A percentile compares a stretch with the other conserved stretches of the same genome.
Evolutionary conservation across 148 eudicot species (phyloP).

Genomic region (Vaccinium myrtillus): DNA sequence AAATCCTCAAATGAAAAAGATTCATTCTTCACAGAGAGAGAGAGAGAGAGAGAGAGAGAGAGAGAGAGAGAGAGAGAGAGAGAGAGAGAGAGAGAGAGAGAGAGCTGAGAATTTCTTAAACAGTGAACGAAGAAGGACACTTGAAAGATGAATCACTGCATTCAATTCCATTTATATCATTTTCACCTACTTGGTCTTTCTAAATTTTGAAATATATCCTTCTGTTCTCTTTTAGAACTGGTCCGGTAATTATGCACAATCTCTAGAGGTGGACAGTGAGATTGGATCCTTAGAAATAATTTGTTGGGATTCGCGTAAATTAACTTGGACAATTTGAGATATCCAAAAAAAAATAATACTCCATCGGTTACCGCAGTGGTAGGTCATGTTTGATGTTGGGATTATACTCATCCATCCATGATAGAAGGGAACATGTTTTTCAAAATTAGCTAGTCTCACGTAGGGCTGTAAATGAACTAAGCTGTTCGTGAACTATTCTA

Average conservation of each 20-base stretch:
- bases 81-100: background rate
- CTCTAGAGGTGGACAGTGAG: too few species aligned
- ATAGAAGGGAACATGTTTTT: too few species aligned
- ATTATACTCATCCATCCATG: too few species aligned
- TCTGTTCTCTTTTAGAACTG: background rate
- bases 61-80: background rate
- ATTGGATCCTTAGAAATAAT: too few species aligned
- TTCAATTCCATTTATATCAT: background rate
- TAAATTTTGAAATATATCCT: background rate
- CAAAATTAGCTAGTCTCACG: too few species aligned
- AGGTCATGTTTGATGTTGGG: too few species aligned
- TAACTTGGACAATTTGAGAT: too few species aligned
- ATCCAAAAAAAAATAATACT: too few species aligned
- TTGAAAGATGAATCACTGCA: background rate
- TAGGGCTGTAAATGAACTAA: too few species aligned
- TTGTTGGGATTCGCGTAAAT: too few species aligned
- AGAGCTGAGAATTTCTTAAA: background rate
- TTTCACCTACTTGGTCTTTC: background rate
- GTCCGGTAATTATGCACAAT: background rate
- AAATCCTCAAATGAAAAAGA: background rate
- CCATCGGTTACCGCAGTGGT: too few species aligned
- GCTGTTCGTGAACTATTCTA: too few species aligned
- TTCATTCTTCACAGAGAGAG: background rate
- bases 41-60: background rate
- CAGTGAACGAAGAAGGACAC: background rate